These are phyloP conservation scores for Coemansia guatemalensis DNA, from an alignment of 192 early-diverging fungal species.

Conservation along the genomic window DNA sequence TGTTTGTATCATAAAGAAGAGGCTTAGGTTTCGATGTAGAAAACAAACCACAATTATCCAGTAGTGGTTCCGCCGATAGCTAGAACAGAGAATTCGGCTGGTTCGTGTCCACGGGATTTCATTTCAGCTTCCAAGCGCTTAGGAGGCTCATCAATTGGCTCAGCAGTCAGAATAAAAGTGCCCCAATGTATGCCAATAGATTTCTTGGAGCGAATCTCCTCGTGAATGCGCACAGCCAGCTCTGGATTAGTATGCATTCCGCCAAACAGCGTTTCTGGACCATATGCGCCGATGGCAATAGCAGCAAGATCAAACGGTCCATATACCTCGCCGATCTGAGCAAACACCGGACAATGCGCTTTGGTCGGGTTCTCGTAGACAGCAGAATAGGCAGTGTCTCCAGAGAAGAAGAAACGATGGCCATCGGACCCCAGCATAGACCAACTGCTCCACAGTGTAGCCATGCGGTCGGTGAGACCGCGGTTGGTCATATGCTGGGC, in stretches of 20 bases:
- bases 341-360: conserved; percentile 79
- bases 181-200: conserved; percentile 86
- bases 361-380: conserved; percentile 55
- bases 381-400: conserved; percentile 80
- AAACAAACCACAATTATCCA: background rate
- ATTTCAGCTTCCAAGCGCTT: conserved; percentile 57
- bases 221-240: conserved; percentile 78
- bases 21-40: too few relatives aligned
- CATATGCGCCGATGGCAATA: conserved; percentile 87
- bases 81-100: conserved; percentile 46
- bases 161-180: conserved; percentile 74
- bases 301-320: conserved; percentile 72
- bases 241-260: conserved; percentile 77
- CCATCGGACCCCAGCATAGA: conserved; percentile 47
- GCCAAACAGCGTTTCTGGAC: conserved; percentile 66
- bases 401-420: conserved; percentile 43
- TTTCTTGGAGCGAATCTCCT: conserved; percentile 65
- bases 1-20: too few relatives aligned
- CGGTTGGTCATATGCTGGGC: conserved; percentile 60
- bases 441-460: conserved; percentile 84
- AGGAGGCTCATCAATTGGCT: conserved; percentile 69
- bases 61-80: conserved; percentile 54
- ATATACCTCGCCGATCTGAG: conserved; percentile 73
- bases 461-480: conserved; percentile 62
- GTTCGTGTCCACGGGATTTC: conserved; percentile 54